phyloP scores from a whole-genome alignment of 805 yeast species.

The Barnettozyma salicaria region DNA sequence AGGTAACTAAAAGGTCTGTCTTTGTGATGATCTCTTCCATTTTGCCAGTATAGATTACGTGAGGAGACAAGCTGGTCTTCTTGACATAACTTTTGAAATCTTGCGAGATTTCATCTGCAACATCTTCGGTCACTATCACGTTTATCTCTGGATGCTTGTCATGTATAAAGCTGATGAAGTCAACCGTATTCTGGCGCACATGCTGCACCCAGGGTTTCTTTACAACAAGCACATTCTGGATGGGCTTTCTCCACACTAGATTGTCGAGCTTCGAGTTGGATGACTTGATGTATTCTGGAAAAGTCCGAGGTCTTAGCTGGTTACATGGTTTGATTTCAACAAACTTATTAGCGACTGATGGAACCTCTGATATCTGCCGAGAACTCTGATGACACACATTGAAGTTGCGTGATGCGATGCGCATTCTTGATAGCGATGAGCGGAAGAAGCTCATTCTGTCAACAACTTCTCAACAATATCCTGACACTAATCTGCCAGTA shows the following conservation, averaged over 20 bases:
- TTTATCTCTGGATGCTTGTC: slow-evolving; percentile 63
- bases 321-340: slow-evolving; percentile 30
- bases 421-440: neutral
- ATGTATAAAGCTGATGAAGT: slow-evolving; percentile 57
- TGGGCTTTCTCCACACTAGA: slow-evolving; percentile 64
- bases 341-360: slow-evolving; percentile 21
- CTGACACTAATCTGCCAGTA: too few species aligned
- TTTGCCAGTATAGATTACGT: slow-evolving; percentile 52
- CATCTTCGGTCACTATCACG: slow-evolving; percentile 70
- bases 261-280: slow-evolving; percentile 57
- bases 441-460: too few species aligned
- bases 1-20: slow-evolving; percentile 75
- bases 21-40: slow-evolving; percentile 50
- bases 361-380: slow-evolving; percentile 26
- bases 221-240: slow-evolving; percentile 70
- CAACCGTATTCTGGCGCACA: slow-evolving; percentile 61
- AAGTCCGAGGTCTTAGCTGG: slow-evolving; percentile 26
- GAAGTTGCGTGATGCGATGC: slow-evolving; percentile 10
- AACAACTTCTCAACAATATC: too few species aligned
- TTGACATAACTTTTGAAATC: slow-evolving; percentile 23
- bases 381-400: slow-evolving; percentile 13
- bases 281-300: slow-evolving; percentile 48
- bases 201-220: slow-evolving; percentile 76
- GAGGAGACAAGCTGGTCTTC: slow-evolving; percentile 29
- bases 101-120: slow-evolving; percentile 56